phyloP scores from a whole-genome alignment of 2,329 filamentous ascomycete genomes.

The Boeremia lycopersici region DNA sequence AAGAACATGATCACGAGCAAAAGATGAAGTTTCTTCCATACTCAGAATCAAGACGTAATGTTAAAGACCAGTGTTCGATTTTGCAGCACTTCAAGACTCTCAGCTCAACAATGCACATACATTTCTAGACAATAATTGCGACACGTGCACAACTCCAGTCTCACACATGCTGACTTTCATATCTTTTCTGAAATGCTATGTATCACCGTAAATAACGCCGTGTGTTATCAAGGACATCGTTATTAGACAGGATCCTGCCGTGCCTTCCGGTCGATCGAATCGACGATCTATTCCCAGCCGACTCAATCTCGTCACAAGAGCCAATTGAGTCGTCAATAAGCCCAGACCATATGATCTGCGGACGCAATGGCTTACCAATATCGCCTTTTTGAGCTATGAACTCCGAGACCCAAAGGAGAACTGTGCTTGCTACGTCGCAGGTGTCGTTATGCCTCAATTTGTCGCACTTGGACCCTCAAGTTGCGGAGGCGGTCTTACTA shows the following conservation, averaged over 20 bases:
- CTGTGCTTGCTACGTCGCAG: neutral
- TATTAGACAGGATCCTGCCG: neutral
- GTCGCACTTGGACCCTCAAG: neutral
- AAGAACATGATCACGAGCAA: neutral
- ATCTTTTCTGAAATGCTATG: neutral
- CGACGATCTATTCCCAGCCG: no score
- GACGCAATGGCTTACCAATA: neutral
- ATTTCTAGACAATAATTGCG: neutral
- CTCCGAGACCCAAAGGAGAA: slow-evolving; percentile 11
- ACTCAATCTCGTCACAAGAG: neutral
- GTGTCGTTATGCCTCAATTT: neutral
- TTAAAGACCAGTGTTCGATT: neutral
- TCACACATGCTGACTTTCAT: neutral
- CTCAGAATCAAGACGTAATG: neutral
- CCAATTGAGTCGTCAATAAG: neutral
- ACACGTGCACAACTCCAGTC: neutral
- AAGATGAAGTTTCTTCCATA: neutral
- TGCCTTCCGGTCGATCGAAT: neutral
- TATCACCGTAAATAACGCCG: no score
- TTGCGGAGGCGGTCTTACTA: neutral
- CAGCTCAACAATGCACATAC: neutral
- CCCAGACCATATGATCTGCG: neutral
- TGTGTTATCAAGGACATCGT: neutral
- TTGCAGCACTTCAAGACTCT: neutral
- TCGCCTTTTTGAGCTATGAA: neutral